Evolutionary conservation across 306 rosid species (phyloP).

Genomic region (Corylus heterophylla): DNA sequence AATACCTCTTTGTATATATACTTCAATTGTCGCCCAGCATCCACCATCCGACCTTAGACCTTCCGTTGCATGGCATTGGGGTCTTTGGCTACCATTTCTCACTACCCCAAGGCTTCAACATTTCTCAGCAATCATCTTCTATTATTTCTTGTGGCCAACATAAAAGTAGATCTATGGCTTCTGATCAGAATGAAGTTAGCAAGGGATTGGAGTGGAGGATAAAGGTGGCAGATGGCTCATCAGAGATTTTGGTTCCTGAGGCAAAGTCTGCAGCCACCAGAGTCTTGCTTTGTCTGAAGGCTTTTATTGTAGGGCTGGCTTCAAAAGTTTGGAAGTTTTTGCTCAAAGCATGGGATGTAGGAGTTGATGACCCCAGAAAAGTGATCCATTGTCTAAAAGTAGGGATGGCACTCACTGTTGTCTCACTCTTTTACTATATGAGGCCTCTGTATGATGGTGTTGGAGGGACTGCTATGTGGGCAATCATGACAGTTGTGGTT

Average conservation of each 20-base stretch:
- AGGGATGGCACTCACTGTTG: slow-evolving; percentile 75
- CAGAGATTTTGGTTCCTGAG: slow-evolving; percentile 33
- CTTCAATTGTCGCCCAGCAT: slow-evolving; percentile 8
- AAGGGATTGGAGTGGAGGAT: slow-evolving; percentile 66
- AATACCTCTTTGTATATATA: slow-evolving; percentile 32
- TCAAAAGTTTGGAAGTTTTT: slow-evolving; percentile 47
- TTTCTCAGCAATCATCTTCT: neutral
- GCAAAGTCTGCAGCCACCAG: slow-evolving; percentile 7
- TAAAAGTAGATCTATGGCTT: slow-evolving; percentile 26
- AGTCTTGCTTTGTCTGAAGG: slow-evolving; percentile 33
- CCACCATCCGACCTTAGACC: slow-evolving; percentile 8
- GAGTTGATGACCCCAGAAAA: slow-evolving; percentile 77
- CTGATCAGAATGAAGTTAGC: slow-evolving; percentile 20
- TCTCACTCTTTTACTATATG: slow-evolving; percentile 70
- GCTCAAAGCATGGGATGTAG: slow-evolving; percentile 72
- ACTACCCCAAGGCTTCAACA: neutral
- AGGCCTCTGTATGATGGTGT: slow-evolving; percentile 76
- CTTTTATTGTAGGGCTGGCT: slow-evolving; percentile 30
- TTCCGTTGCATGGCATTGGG: neutral
- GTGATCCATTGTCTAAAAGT: slow-evolving; percentile 72
- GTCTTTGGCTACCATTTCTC: neutral
- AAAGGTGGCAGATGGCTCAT: slow-evolving; percentile 43
- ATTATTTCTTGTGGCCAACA: neutral
- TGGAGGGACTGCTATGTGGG: slow-evolving; percentile 90
- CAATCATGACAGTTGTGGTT: slow-evolving; percentile 76